These are phyloP conservation scores for Alternaria brassicicola DNA, from an alignment of 2,329 filamentous ascomycete species.

Conservation along the genomic window DNA sequence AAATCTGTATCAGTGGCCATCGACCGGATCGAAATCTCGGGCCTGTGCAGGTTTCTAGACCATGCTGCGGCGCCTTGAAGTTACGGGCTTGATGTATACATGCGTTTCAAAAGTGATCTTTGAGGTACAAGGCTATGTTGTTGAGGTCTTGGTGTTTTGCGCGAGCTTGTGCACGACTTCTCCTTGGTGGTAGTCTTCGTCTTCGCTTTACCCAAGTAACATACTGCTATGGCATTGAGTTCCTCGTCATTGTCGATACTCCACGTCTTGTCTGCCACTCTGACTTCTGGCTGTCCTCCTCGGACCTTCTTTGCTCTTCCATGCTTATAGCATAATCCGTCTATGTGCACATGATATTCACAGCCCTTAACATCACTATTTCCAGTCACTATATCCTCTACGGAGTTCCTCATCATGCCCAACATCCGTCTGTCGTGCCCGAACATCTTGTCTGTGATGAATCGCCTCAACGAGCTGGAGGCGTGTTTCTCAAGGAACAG, in stretches of 20 bases:
- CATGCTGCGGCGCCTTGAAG: neutral
- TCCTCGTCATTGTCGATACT: neutral
- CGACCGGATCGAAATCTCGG: neutral
- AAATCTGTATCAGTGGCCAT: neutral
- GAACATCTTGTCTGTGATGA: conserved; percentile 20
- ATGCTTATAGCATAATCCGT: conserved; percentile 9
- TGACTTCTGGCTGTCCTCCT: neutral
- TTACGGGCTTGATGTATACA: neutral
- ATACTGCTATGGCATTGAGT: neutral
- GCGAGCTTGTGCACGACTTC: fast-evolving
- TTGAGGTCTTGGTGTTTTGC: neutral
- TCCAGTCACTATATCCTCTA: neutral
- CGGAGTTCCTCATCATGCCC: conserved; percentile 11
- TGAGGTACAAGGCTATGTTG: neutral
- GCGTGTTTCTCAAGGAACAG: conserved; percentile 14
- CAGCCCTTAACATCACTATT: neutral
- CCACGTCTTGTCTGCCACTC: neutral
- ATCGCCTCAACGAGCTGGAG: neutral
- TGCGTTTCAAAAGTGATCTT: fast-evolving
- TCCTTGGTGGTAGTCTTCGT: fast-evolving
- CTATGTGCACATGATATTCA: conserved; percentile 17
- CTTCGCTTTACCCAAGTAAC: neutral
- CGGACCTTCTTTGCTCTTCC: neutral
- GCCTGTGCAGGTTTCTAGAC: neutral
- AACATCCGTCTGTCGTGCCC: conserved; percentile 15